Base-by-base conservation (phyloP, 208 protist genomes). In the Wallacemonas rigidus region DNA sequence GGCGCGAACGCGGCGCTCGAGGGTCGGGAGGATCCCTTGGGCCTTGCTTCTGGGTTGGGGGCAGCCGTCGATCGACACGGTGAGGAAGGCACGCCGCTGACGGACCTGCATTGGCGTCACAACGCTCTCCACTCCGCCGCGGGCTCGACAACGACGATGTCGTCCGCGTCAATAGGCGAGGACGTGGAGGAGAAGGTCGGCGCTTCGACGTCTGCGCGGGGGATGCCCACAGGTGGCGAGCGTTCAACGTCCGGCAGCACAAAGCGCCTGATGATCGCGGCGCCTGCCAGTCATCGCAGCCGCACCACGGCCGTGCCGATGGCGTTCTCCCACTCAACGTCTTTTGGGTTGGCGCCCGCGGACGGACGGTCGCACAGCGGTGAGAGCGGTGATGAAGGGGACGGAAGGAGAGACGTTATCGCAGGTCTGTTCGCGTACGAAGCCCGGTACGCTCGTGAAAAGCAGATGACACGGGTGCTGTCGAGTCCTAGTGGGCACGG, bases 1-100 rank as follows among this genome's bases (percentile, higher is more conserved):
- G 60, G 60, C 43, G 40, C 36, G 60, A 50, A 6, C 11, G 14
- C 60, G 3, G 43, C 60, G 41, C 60, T 53, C 41, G 60, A 65
- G 43, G 40, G 5, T 8, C 43, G 60, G 5, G 43, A 65, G 17
- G 60, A 65, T 35, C 60, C 60, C 14, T 17, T 65, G 38, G 60
- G 60, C n/a, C 60, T 53, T 1, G 60, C 5, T 2, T n/a, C 35
- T 6, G 8, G 12, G 36, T n/a, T 65, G 1, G 36, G 7, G 36
- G 6, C 26, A 6, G 6, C 6, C 0, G 38, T 26, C 36, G 56
- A 65, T 35, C 60, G 7, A 5, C 60, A 51, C 60, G 60, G 50
- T 4, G 47, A 53, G 41, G 60, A 65, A 3, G 60, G 60, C 60
- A 65, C 60, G n/a, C 60, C 60, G 7, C 41, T 65, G 15, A 65